Evolutionary conservation across 169 alveolate species (phyloP), one percentile per base, ranked within the genome.

Genomic region (Cyclospora cayetanensis): DNA sequence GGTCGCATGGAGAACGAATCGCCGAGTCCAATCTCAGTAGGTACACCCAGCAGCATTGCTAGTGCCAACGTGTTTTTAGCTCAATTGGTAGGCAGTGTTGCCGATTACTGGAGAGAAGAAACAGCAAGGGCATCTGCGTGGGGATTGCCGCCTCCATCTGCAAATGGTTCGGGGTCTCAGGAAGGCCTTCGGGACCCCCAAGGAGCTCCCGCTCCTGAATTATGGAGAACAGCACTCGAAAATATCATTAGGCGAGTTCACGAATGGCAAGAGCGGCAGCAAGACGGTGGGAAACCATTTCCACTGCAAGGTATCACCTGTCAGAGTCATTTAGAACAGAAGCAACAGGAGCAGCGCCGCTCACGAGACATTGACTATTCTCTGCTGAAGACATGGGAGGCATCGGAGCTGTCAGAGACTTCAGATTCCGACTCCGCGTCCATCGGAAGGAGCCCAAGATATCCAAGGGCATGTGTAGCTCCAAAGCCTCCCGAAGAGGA

Each of bases 71-170:
- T 52, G 31, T 79, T 79, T 31, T 12, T 70, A 46, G 88, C 88
- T 52, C 88, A 70, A 35, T 55, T 79, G 22, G 46, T 79, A 1
- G 88, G 70, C 88, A 79, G 88, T 12, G 93, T 89, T 4, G 46
- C 53, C 34, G 93, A 89, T 42, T 89, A 63, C 82, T 89, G 93
- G 93, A 25, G 70, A 53, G 93, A 89, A 31, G 93, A 89, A 43
- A 89, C 93, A 31, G 53, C 11, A 27, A 55, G 93, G n/a, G 82
- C 85, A 34, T 43, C 93, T 9, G 82, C 79, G 11, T 41, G 50
- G 31, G 93, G 93, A 1, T 46, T 89, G 46, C 83, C 91, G 43
- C 70, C 83, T 27, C 68, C 82, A 0, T 65, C 83, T 34, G 82
- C 84, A 20, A 27, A 43, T 22, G 72, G 27, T 1, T 41, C 50